Evolutionary conservation across 495 filamentous ascomycete species (phyloP).

Genomic region (Filosporella fistucella): DNA sequence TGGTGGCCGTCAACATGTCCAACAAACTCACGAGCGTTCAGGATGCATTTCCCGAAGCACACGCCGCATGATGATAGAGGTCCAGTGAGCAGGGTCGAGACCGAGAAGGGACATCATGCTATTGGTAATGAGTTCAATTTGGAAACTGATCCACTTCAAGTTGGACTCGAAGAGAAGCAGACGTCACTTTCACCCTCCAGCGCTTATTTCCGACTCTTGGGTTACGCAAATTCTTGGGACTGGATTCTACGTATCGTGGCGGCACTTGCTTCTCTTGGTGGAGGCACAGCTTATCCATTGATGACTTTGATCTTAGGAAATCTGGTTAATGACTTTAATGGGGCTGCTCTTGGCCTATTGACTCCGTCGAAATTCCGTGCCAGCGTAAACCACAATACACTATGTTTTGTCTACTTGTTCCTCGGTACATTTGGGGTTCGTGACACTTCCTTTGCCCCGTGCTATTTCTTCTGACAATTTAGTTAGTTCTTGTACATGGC

Average conservation of each 20-base stretch:
- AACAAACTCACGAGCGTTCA: too few species aligned
- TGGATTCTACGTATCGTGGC: neutral
- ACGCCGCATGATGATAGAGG: too few species aligned
- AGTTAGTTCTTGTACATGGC: slow-evolving; percentile 1
- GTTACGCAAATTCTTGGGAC: neutral
- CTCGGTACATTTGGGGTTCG: slow-evolving; percentile 5
- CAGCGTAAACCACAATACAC: neutral
- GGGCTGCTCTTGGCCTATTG: neutral
- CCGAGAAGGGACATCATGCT: too few species aligned
- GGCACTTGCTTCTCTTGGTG: neutral
- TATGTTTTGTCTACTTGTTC: slow-evolving; percentile 6
- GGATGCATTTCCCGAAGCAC: too few species aligned
- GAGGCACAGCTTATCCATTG: neutral
- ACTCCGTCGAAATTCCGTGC: neutral
- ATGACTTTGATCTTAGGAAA: slow-evolving; percentile 1
- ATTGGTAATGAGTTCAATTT: too few species aligned
- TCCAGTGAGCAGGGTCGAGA: too few species aligned
- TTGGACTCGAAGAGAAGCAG: too few species aligned
- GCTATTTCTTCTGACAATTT: too few species aligned
- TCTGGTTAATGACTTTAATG: slow-evolving; percentile 4
- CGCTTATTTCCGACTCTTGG: neutral
- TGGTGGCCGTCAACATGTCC: too few species aligned
- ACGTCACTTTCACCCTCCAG: neutral
- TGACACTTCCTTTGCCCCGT: too few species aligned
- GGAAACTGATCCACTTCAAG: too few species aligned